Conservation (phyloP, 495 filamentous ascomycete genomes). For the Oidiodendron maius region DNA sequence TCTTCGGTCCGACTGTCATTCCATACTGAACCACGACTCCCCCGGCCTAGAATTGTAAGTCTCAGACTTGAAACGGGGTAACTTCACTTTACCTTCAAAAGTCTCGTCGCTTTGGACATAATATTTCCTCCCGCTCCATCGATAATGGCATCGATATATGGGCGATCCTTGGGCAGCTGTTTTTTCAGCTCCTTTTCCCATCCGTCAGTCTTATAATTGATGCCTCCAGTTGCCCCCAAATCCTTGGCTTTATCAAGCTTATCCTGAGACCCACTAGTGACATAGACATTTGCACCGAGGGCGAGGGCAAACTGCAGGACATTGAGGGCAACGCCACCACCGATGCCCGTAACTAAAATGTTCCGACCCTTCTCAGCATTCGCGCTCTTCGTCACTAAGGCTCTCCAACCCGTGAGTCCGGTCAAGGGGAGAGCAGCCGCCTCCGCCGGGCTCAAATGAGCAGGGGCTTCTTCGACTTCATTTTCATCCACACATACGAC, state of each 20-base stretch:
- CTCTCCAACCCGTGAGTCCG: constrained; percentile 84
- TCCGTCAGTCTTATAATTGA: constrained; percentile 54
- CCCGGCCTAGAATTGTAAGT: constrained; percentile 34
- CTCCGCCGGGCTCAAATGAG: constrained; percentile 62
- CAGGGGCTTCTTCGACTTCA: constrained; percentile 71
- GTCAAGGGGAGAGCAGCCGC: constrained; percentile 77
- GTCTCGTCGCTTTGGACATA: constrained; percentile 46
- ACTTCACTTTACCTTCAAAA: constrained; percentile 48
- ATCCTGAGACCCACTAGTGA: constrained; percentile 56
- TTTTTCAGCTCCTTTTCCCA: constrained; percentile 65
- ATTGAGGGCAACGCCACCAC: constrained; percentile 71
- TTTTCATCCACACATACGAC: constrained; percentile 58
- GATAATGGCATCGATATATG: constrained; percentile 62
- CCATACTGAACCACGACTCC: constrained; percentile 68
- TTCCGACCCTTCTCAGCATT: constrained; percentile 55
- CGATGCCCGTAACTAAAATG: constrained; percentile 71
- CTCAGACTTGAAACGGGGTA: background rate
- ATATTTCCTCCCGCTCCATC: constrained; percentile 76
- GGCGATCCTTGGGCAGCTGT: constrained; percentile 50
- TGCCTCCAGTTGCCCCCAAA: constrained; percentile 64
- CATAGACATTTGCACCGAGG: constrained; percentile 59
- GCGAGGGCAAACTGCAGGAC: constrained; percentile 65
- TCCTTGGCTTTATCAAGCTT: constrained; percentile 60
- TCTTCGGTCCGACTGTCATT: constrained; percentile 70
- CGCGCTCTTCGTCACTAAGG: constrained; percentile 64